Evolutionary conservation across 129 eudicot genomes (phyloP), one percentile per base, ranked within the genome.

Genomic region (Flaveria linearis): DNA sequence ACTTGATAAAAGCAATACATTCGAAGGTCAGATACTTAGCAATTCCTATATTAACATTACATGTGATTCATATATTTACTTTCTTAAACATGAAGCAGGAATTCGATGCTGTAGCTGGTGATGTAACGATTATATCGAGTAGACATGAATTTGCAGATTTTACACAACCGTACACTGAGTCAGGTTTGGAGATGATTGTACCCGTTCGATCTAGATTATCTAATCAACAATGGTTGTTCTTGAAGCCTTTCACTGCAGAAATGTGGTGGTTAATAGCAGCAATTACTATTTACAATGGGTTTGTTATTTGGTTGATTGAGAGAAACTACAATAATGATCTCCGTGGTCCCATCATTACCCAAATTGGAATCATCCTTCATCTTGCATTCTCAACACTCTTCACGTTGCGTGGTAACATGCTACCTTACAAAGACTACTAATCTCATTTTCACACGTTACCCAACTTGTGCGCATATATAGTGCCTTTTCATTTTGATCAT

Each of bases 81-180:
- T 36, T 36, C 41, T 36, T 36, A 36, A 36, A 36, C 41, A 7
- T 36, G 41, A 36, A 9, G 69, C 77, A 86, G 94, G 8, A 50
- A 0, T 86, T 52, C 41, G 85, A 86, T 84, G 94, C 90, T 20
- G 85, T 80, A 61, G 87, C 85, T 1, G 94, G 94, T 30, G 94
- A 86, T 56, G 80, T 88, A 55, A 72, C 85, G 8, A 86, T 86
- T 30, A 3, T 51, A n/a, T 46, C 83, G 1, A 14, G 67, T 3
- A 26, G 94, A 51, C 72, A 62, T 5, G 49, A 74, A 2, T 9
- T 10, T 10, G 91, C 66, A 9, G 88, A 82, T 26, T 88, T 88
- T 78, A 81, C 94, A 9, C 87, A 84, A 25, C 86, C 91, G 1
- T 82, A 73, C 46, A 80, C 85, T 1, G 88, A 86, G 39, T 64